phyloP scores from a whole-genome alignment of 495 filamentous ascomycete species.

The Daldinia concentrica region DNA sequence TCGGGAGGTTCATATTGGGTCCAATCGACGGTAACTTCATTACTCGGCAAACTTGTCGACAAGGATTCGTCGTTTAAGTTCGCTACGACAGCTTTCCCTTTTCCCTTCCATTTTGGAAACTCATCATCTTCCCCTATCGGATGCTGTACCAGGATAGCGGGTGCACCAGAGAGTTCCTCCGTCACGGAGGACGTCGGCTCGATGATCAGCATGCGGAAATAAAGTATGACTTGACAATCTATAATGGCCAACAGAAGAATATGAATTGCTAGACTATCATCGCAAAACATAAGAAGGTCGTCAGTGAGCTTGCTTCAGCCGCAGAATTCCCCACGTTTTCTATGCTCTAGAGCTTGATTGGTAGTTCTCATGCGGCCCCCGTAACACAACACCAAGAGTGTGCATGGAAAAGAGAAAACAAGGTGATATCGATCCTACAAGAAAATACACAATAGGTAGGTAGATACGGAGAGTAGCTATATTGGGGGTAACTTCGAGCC shows the following conservation, averaged over 20 bases:
- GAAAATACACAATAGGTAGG: constrained; percentile 3
- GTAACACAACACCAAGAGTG: constrained; percentile 16
- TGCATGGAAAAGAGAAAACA: constrained; percentile 16
- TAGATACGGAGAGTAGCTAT: constrained; percentile 18
- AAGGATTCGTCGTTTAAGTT: neutral
- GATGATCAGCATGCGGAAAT: constrained; percentile 32
- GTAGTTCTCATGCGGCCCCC: constrained; percentile 17
- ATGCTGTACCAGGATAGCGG: neutral
- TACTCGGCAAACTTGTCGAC: neutral
- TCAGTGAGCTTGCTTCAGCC: constrained; percentile 19
- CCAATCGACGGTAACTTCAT: constrained; percentile 42
- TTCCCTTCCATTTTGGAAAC: constrained; percentile 34
- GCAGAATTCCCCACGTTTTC: constrained; percentile 36
- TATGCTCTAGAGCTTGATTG: constrained; percentile 27
- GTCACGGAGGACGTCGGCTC: constrained; percentile 22
- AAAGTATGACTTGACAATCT: neutral
- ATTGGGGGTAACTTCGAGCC: constrained; percentile 1
- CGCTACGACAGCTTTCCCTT: constrained; percentile 30
- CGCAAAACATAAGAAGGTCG: constrained; percentile 12
- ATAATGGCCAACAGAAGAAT: constrained; percentile 2
- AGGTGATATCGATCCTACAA: neutral
- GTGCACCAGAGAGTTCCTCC: constrained; percentile 12
- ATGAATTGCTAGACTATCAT: neutral
- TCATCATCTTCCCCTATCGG: constrained; percentile 4
- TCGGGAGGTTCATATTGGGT: constrained; percentile 49